Base-by-base conservation (phyloP, 176 grass and related monocot species). In the Aegilops longissima region DNA sequence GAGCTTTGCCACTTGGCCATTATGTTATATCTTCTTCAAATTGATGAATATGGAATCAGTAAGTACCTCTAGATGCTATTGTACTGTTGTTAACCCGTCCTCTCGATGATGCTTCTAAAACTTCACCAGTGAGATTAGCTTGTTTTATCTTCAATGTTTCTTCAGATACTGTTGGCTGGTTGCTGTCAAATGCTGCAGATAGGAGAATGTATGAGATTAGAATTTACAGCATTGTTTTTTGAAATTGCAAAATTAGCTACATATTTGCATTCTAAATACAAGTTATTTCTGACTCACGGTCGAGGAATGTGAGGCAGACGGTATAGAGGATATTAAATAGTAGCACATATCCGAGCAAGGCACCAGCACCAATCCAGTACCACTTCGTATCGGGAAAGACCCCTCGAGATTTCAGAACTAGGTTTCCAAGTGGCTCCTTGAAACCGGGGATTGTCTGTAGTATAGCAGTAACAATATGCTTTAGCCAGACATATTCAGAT, bases 281-380 rank as follows among this genome's bases (percentile, higher is more conserved):
- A 6, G 6, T 51, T 31, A 61, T 4, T 8, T 36, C 29, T 35
- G 23, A 84, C 90, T 92, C 79, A 97, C 95, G 87, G 14, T 92
- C 83, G 14, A 97, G 90, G 84, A 86, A 91, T 64, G 92, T 82
- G 69, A 97, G 92, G 61, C 92, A 84, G 23, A 94, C 31, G 42
- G 92, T 94, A 62, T 92, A 94, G n/a, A 97, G 86, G 38, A 82
- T 66, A 87, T 97, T 94, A 87, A 94, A 97, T 34, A 97, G 59
- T 14, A 97, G 52, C 17, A 92, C 81, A 85, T 92, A 97, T 83
- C 95, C 95, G 11, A 94, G 10, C 34, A 91, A 81, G 29, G 92
- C 92, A 12, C 84, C 90, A 42, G 92, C 64, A 39, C 95, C 95
- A 86, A 97, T 92, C 95, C 95, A 97, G 44, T 87, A 94, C 95